Evolutionary conservation across 176 grass and related monocot genomes (phyloP).

Genomic region (Eremochloa ophiuroides): DNA sequence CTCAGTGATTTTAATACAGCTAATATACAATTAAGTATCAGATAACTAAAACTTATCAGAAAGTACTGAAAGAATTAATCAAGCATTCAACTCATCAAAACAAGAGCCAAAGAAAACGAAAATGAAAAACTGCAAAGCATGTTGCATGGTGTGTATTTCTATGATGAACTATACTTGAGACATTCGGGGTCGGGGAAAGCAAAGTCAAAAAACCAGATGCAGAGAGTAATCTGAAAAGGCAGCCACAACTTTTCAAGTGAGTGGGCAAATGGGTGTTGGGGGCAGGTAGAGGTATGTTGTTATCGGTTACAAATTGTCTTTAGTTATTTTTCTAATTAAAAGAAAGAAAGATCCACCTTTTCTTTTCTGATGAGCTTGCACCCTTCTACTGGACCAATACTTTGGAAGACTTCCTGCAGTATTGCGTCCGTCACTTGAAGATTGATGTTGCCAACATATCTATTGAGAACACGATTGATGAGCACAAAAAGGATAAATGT

Average conservation of each 20-base stretch:
- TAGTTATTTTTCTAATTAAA: not conserved
- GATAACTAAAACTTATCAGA: not conserved
- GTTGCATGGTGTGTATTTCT: not conserved
- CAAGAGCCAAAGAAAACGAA: not conserved
- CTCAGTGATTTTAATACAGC: not conserved
- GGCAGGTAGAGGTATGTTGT: not conserved
- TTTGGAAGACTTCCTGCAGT: constrained; percentile 90
- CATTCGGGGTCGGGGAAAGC: not conserved
- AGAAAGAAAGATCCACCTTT: constrained; percentile 50
- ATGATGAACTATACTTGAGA: not conserved
- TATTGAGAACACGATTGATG: constrained; percentile 25
- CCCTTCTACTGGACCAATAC: constrained; percentile 88
- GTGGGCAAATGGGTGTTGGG: not conserved
- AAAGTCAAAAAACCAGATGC: not conserved
- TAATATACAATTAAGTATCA: not conserved
- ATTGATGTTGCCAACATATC: constrained; percentile 98
- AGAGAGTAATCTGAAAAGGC: not conserved
- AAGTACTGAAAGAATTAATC: not conserved
- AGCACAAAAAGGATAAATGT: not conserved
- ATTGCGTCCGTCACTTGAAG: constrained; percentile 77
- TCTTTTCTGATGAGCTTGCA: constrained; percentile 99
- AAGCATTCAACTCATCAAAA: not conserved
- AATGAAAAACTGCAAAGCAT: not conserved
- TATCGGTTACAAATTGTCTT: not conserved
- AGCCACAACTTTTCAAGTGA: not conserved